Percentiles rank a stretch among this genome's conserved stretches.
phyloP scores from a whole-genome alignment of 345 rosid species.

The Triadica sebifera region DNA sequence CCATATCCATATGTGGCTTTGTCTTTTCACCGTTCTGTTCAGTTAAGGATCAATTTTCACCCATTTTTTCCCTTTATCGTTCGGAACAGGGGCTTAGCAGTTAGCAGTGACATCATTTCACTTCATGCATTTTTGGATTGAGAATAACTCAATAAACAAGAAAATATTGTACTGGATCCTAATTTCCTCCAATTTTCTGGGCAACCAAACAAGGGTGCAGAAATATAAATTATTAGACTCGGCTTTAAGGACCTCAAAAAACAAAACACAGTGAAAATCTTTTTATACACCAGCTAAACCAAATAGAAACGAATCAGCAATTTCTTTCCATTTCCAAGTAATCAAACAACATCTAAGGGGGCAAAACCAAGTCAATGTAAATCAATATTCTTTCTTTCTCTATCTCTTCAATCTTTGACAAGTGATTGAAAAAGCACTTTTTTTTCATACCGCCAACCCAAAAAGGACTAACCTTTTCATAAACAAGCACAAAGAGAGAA shows the following conservation, averaged over 20 bases:
- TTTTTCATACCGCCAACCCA: background rate
- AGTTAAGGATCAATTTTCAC: no score
- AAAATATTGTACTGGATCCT: background rate
- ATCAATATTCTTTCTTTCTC: background rate
- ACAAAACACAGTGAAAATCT: background rate
- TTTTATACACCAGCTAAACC: no score
- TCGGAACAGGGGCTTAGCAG: background rate
- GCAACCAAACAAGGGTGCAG: no score
- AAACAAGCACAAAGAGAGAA: no score
- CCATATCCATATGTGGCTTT: background rate
- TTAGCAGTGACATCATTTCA: background rate
- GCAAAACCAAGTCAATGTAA: background rate
- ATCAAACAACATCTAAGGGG: no score
- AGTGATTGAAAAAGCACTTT: no score
- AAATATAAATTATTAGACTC: no score
- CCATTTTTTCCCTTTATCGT: no score
- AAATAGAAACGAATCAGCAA: background rate
- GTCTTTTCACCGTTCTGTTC: no score
- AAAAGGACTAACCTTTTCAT: no score
- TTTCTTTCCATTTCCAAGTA: background rate
- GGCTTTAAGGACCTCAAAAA: background rate
- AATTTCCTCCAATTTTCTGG: constrained; percentile 6
- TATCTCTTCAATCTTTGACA: background rate
- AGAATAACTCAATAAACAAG: background rate
- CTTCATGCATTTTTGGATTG: background rate